Conservation (phyloP, 2,329 filamentous ascomycete genomes). For the Arthrobotrys entomopaga region DNA sequence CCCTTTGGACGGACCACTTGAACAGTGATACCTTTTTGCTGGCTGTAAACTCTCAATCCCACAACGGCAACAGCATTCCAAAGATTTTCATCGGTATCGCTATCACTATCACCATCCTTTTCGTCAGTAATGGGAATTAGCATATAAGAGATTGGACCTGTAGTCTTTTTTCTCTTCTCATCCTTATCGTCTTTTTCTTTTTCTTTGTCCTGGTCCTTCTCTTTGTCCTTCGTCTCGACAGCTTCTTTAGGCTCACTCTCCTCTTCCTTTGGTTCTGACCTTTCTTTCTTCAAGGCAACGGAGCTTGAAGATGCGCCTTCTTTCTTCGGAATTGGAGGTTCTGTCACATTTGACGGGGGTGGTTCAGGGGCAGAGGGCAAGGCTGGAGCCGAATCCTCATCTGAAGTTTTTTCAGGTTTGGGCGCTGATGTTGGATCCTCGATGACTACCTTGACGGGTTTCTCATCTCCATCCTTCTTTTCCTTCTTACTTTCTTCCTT, state of each 20-base stretch:
- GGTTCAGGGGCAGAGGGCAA: conserved; percentile 32
- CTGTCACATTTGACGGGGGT: conserved; percentile 19
- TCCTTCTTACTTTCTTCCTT: conserved; percentile 61
- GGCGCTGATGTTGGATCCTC: conserved; percentile 46
- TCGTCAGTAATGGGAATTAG: conserved; percentile 41
- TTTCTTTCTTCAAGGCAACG: conserved; percentile 2
- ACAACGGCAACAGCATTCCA: conserved; percentile 74
- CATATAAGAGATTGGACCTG: conserved; percentile 30
- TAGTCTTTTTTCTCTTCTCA: conserved; percentile 53
- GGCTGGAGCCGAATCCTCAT: not conserved
- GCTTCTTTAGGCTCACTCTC: conserved; percentile 6
- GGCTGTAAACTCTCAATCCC: conserved; percentile 69
- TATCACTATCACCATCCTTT: conserved; percentile 66
- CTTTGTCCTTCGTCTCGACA: conserved; percentile 19
- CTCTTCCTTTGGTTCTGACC: conserved; percentile 6
- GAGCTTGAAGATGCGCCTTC: not conserved
- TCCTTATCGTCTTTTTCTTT: conserved; percentile 56
- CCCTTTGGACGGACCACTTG: conserved; percentile 49
- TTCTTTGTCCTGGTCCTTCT: conserved; percentile 11
- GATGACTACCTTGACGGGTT: conserved; percentile 57
- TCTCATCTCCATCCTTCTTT: conserved; percentile 65
- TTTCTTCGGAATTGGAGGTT: conserved; percentile 33
- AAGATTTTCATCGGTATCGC: conserved; percentile 69
- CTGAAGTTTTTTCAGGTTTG: conserved; percentile 8
- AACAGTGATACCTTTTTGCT: conserved; percentile 56